Evolutionary conservation across 1,139 yeast species (phyloP), one percentile per base, ranked within the genome.

Genomic region (Scheffersomyces cryptocercus): DNA sequence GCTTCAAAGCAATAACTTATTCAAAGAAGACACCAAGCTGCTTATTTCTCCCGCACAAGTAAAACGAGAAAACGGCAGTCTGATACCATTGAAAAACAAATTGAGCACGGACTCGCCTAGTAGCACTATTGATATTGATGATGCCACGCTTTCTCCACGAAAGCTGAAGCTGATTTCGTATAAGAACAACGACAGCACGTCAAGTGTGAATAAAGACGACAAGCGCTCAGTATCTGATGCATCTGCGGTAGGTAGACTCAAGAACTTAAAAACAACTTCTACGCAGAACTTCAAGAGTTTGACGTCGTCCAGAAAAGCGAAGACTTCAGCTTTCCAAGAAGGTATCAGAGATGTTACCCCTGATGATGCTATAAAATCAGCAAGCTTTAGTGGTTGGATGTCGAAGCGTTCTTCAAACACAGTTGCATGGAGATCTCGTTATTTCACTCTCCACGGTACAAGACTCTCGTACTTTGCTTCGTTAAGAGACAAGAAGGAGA

Each of bases 341-440:
- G 99, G 99, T 11, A 87, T 93, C 38, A 76, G 91, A 55, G 75
- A 70, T 15, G 76, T 88, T 20, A 76, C 86, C 0, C 96, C 97
- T 0, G 82, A 79, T 49, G 89, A 88, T 37, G 87, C 98, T 0
- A 80, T 86, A 39, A 82, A 82, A 53, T 69, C 84, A 11, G 90
- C 98, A 0, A 85, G 78, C 45, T 82, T 73, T 58, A 84, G 90
- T 42, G 99, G 99, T 1, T 93, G 97, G 96, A 87, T 95, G 96
- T 81, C 91, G 41, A 93, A 93, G 63, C 83, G 88, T 52, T 69
- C 76, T 1, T 96, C 97, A 30, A 88, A 85, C 47, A 80, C 86
- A 41, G 80, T 95, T n/a, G 82, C 91, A 11, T 93, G 99, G 99
- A 85, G 91, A 56, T 84, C 86, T 44, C 79, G 99, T 47, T 93